Percentiles rank a stretch among this genome's conserved stretches.
phyloP scores from a whole-genome alignment of 1,284 basidiomycete species.

The Pseudozyma sp. region DNA sequence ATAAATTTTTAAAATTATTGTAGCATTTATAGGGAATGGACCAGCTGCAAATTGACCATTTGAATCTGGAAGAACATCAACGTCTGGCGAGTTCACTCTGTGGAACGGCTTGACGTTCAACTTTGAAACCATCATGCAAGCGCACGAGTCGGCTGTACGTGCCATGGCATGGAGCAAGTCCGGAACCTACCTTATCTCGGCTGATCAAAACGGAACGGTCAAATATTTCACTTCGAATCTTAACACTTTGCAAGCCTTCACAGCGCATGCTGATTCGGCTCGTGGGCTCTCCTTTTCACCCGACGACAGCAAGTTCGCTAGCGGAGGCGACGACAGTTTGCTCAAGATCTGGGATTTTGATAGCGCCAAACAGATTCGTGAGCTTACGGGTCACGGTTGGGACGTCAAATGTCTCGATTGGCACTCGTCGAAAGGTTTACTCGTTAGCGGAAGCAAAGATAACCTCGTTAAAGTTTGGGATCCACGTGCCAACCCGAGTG shows the following conservation, averaged over 20 bases:
- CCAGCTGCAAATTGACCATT: too few species aligned
- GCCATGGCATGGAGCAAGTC: constrained; percentile 90
- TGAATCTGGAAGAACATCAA: too few species aligned
- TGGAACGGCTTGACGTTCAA: constrained; percentile 99
- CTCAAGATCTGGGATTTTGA: constrained; percentile 96
- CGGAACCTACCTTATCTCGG: constrained; percentile 88
- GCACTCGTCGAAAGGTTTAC: constrained; percentile 94
- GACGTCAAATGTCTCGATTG: constrained; percentile 98
- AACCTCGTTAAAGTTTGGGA: constrained; percentile 99
- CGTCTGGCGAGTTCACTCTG: constrained; percentile 96
- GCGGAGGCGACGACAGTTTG: constrained; percentile 92
- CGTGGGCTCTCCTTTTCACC: constrained; percentile 91
- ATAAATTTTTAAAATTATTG: too few species aligned
- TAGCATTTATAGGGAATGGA: too few species aligned
- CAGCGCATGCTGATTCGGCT: constrained; percentile 80
- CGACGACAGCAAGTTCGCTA: constrained; percentile 90
- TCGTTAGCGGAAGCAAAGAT: constrained; percentile 95
- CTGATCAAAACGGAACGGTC: constrained; percentile 92
- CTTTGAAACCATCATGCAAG: constrained; percentile 98
- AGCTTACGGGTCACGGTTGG: constrained; percentile 94
- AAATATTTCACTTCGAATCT: constrained; percentile 99
- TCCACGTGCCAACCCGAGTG: constrained; percentile 72
- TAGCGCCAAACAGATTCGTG: constrained; percentile 75
- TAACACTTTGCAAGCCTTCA: constrained; percentile 95
- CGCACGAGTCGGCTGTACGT: constrained; percentile 93